Conservation (phyloP, 805 yeast genomes). For the Grigorovia transvaalensis region DNA sequence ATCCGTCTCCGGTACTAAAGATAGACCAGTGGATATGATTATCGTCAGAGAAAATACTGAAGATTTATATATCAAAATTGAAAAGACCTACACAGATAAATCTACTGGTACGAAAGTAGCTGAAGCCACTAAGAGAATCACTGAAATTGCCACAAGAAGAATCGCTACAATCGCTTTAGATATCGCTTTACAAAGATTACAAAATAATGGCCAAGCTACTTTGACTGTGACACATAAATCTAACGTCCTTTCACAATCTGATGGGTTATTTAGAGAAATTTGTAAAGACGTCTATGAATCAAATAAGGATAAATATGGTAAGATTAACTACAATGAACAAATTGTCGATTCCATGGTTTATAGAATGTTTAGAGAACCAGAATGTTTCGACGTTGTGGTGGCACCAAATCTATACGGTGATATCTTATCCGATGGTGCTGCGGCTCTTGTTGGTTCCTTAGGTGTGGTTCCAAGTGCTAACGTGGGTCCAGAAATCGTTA, state of each 20-base stretch:
- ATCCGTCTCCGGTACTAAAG: slow-evolving; percentile 66
- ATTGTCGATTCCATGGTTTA: slow-evolving; percentile 99
- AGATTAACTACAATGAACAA: slow-evolving; percentile 77
- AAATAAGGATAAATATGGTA: slow-evolving; percentile 45
- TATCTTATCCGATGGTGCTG: slow-evolving; percentile 94
- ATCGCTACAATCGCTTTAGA: slow-evolving; percentile 89
- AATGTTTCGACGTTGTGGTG: slow-evolving; percentile 92
- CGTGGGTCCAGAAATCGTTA: slow-evolving; percentile 91
- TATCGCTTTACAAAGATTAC: slow-evolving; percentile 83
- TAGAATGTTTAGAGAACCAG: slow-evolving; percentile 97
- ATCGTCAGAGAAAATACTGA: slow-evolving; percentile 98
- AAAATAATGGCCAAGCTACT: slow-evolving; percentile 51
- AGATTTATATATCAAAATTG: slow-evolving; percentile 93
- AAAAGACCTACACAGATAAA: slow-evolving; percentile 51
- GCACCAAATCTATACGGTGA: slow-evolving; percentile 99
- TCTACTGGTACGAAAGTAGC: slow-evolving; percentile 84
- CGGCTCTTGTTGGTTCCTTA: slow-evolving; percentile 92
- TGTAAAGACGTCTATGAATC: slow-evolving; percentile 36
- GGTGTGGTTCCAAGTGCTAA: slow-evolving; percentile 98
- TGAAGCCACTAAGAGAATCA: slow-evolving; percentile 94
- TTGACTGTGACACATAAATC: slow-evolving; percentile 93
- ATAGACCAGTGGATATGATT: slow-evolving; percentile 91
- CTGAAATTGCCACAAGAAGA: slow-evolving; percentile 74
- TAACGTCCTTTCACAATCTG: slow-evolving; percentile 83
- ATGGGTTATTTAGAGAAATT: slow-evolving; percentile 93